Percentiles rank a stretch among this genome's conserved stretches.
These are phyloP conservation scores for Diospyros kaki DNA, from an alignment of 148 eudicot species.

Conservation along the genomic window DNA sequence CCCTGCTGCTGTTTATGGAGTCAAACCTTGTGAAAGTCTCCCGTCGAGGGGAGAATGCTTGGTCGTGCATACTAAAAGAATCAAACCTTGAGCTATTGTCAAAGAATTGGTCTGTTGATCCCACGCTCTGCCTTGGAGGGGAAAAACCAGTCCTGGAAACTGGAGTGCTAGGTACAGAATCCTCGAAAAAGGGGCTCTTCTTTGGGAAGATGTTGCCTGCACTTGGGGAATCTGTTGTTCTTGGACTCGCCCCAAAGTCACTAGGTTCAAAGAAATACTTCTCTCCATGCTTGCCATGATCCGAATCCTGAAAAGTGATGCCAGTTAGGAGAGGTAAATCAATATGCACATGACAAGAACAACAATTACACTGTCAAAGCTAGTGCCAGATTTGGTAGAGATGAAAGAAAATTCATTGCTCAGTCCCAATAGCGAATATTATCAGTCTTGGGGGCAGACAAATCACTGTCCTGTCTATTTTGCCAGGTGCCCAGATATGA, in stretches of 20 bases:
- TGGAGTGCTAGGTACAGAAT: slow-evolving; percentile 82
- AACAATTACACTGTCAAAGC: too few species aligned
- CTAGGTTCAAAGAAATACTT: slow-evolving; percentile 60
- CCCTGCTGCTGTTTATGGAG: slow-evolving; percentile 53
- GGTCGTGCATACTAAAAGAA: slow-evolving; percentile 32
- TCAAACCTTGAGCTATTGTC: slow-evolving; percentile 59
- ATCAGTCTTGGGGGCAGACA: background rate
- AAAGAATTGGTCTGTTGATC: slow-evolving; percentile 54
- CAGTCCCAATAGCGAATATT: background rate
- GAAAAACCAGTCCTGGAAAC: slow-evolving; percentile 69
- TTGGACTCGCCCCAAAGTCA: slow-evolving; percentile 58
- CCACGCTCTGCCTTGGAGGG: slow-evolving; percentile 56
- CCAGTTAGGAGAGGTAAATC: slow-evolving; percentile 3
- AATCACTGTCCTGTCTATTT: background rate
- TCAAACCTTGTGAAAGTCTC: slow-evolving; percentile 62
- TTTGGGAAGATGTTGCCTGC: slow-evolving; percentile 40
- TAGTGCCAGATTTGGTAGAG: background rate
- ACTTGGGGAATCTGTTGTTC: slow-evolving; percentile 55
- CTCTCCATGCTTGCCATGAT: slow-evolving; percentile 51
- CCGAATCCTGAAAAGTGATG: slow-evolving; percentile 46
- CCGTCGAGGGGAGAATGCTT: slow-evolving; percentile 28
- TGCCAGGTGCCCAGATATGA: background rate
- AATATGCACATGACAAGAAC: background rate
- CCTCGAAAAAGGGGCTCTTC: slow-evolving; percentile 68
- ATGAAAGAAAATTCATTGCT: background rate